A percentile compares a stretch with the other conserved stretches of the same genome.
phyloP scores from a whole-genome alignment of 2,329 filamentous ascomycete genomes.

The Penicillium brasilianum region DNA sequence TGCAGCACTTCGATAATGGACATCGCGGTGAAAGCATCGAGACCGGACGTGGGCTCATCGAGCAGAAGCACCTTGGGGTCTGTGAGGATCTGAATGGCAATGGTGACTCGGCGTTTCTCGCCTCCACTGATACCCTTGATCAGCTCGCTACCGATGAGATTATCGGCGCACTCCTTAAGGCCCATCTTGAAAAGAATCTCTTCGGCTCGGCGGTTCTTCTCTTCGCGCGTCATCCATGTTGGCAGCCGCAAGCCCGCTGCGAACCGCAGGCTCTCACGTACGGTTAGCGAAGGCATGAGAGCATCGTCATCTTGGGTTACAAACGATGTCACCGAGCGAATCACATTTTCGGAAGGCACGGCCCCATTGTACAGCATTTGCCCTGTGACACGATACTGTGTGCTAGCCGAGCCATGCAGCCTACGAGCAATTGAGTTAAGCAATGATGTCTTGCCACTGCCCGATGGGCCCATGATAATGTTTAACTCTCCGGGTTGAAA shows the following conservation, averaged over 20 bases:
- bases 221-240: constrained; percentile 69
- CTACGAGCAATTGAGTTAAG: constrained; percentile 74
- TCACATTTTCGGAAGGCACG: constrained; percentile 68
- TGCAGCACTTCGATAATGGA: constrained; percentile 77
- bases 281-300: constrained; percentile 73
- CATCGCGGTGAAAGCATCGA: constrained; percentile 77
- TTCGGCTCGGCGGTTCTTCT: constrained; percentile 71
- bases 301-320: constrained; percentile 81
- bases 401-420: constrained; percentile 65
- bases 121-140: constrained; percentile 81
- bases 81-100: constrained; percentile 77
- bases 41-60: constrained; percentile 76
- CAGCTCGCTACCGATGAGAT: constrained; percentile 71
- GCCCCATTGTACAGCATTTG: constrained; percentile 73
- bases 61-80: constrained; percentile 74
- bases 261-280: constrained; percentile 74
- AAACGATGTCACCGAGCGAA: constrained; percentile 74
- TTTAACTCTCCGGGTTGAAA: constrained; percentile 74
- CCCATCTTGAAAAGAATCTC: constrained; percentile 76
- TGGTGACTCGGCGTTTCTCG: constrained; percentile 77
- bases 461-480: constrained; percentile 80
- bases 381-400: constrained; percentile 66
- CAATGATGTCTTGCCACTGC: constrained; percentile 76
- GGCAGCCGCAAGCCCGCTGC: constrained; percentile 74
- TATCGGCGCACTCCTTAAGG: constrained; percentile 77